A percentile compares a stretch with the other conserved stretches of the same genome.
These are phyloP conservation scores for Bipolaris victoriae DNA, from an alignment of 2,329 filamentous ascomycete species.

Conservation along the genomic window DNA sequence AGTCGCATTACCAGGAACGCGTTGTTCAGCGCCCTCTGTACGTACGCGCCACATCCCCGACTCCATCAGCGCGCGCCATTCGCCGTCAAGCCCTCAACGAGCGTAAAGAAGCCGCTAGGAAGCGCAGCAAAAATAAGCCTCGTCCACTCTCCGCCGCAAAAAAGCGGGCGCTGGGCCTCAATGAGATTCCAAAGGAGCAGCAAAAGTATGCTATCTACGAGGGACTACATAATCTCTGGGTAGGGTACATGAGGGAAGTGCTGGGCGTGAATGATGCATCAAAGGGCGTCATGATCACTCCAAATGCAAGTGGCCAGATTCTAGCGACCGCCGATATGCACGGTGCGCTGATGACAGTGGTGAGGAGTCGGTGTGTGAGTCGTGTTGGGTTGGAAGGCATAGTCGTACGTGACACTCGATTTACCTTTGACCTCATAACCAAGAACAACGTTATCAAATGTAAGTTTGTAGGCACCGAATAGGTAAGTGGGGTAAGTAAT, in stretches of 20 bases:
- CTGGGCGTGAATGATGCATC: slow-evolving; percentile 62
- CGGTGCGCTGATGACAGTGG: slow-evolving; percentile 81
- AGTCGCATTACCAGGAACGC: slow-evolving; percentile 78
- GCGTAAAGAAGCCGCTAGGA: slow-evolving; percentile 39
- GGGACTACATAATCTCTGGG: slow-evolving; percentile 79
- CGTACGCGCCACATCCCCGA: slow-evolving; percentile 77
- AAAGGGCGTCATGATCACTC: slow-evolving; percentile 58
- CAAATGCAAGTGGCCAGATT: slow-evolving; percentile 69
- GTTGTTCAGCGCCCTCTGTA: slow-evolving; percentile 82
- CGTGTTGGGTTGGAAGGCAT: slow-evolving; percentile 86
- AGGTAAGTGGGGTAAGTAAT: slow-evolving; percentile 21
- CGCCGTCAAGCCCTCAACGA: slow-evolving; percentile 61
- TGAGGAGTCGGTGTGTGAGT: slow-evolving; percentile 78
- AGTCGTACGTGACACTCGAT: slow-evolving; percentile 86
- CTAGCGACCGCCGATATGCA: slow-evolving; percentile 88
- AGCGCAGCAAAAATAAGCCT: slow-evolving; percentile 58
- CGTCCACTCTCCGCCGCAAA: slow-evolving; percentile 78
- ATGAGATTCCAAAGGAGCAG: slow-evolving; percentile 73
- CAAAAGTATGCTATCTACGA: slow-evolving; percentile 77
- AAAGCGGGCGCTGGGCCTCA: slow-evolving; percentile 73
- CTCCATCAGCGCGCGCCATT: slow-evolving; percentile 48
- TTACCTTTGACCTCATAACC: slow-evolving; percentile 84
- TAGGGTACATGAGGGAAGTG: slow-evolving; percentile 82
- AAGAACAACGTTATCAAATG: slow-evolving; percentile 71
- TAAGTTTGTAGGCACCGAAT: slow-evolving; percentile 41